Evolutionary conservation across 2,329 filamentous ascomycete genomes (phyloP).

Genomic region (Exutisphaerella laricina): DNA sequence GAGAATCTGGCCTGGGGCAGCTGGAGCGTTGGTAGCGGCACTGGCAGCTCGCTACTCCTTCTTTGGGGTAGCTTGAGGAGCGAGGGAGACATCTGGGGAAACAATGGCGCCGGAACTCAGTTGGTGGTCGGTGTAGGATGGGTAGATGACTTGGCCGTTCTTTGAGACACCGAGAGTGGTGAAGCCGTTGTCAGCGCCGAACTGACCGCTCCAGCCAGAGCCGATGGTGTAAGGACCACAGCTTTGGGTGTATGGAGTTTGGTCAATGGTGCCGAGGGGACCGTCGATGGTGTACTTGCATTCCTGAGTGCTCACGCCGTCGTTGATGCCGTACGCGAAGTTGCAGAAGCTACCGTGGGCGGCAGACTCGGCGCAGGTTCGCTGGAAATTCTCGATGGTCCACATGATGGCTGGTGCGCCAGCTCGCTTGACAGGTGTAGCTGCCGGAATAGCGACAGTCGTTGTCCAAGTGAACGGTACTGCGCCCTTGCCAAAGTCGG

Average conservation of each 20-base stretch:
- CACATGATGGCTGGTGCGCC: too few relatives aligned
- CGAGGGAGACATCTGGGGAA: constrained; percentile 23
- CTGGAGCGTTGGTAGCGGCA: neutral
- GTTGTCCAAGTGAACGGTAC: constrained; percentile 1
- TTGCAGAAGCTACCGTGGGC: constrained; percentile 3
- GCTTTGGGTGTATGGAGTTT: constrained; percentile 14
- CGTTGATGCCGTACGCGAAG: constrained; percentile 1
- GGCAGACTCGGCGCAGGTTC: constrained; percentile 8
- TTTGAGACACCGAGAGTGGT: constrained; percentile 18
- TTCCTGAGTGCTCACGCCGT: constrained; percentile 1
- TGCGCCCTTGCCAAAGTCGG: neutral
- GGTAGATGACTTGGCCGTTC: constrained; percentile 19
- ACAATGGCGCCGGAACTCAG: constrained; percentile 14
- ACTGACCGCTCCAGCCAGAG: constrained; percentile 20
- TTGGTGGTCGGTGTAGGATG: constrained; percentile 20
- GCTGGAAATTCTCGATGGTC: constrained; percentile 8
- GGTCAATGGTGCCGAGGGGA: constrained; percentile 15
- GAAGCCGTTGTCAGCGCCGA: constrained; percentile 20
- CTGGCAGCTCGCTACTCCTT: neutral
- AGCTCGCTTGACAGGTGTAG: too few relatives aligned
- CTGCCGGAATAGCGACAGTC: neutral
- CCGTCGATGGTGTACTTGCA: constrained; percentile 20
- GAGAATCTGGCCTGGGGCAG: neutral
- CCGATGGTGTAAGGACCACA: constrained; percentile 20
- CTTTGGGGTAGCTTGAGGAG: too few relatives aligned